These are phyloP conservation scores for Trypanosoma mega DNA, from an alignment of 208 protist genomes.

Conservation along the genomic window DNA sequence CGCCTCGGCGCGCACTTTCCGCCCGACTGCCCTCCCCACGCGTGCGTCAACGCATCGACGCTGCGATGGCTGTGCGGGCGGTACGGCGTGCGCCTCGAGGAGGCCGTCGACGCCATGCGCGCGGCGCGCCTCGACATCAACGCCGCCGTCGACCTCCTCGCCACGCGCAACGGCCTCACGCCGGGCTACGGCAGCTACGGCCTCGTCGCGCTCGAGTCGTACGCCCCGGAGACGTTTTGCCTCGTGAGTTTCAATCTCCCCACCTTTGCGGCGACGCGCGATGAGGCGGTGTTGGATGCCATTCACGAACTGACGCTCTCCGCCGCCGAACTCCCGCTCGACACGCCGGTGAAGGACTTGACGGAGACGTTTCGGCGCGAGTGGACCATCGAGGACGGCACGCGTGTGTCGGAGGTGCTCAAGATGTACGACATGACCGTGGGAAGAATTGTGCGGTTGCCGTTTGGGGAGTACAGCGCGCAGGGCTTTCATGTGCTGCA, in stretches of 20 bases:
- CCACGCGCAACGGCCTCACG: slow-evolving; percentile 44
- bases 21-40: slow-evolving; percentile 45
- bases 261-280: slow-evolving; percentile 49
- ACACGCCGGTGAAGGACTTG: slow-evolving; percentile 48
- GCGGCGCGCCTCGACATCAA: slow-evolving; percentile 69
- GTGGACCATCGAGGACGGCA: slow-evolving; percentile 77
- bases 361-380: slow-evolving; percentile 60
- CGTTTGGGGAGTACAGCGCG: slow-evolving; percentile 80
- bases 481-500: slow-evolving; percentile 79
- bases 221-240: slow-evolving; percentile 85
- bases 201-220: slow-evolving; percentile 82
- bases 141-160: slow-evolving; percentile 47
- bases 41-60: slow-evolving; percentile 54
- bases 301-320: slow-evolving; percentile 88
- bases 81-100: slow-evolving; percentile 49
- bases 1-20: slow-evolving; percentile 68
- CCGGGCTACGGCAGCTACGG: slow-evolving; percentile 65
- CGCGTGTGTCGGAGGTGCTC: slow-evolving; percentile 44
- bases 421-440: slow-evolving; percentile 60
- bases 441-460: slow-evolving; percentile 66
- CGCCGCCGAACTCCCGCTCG: slow-evolving; percentile 79
- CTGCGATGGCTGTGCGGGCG: slow-evolving; percentile 58
- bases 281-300: slow-evolving; percentile 79
- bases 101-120: slow-evolving; percentile 51
- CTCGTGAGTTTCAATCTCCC: slow-evolving; percentile 73